phyloP scores from a whole-genome alignment of 345 rosid species.

The Acer campestre region DNA sequence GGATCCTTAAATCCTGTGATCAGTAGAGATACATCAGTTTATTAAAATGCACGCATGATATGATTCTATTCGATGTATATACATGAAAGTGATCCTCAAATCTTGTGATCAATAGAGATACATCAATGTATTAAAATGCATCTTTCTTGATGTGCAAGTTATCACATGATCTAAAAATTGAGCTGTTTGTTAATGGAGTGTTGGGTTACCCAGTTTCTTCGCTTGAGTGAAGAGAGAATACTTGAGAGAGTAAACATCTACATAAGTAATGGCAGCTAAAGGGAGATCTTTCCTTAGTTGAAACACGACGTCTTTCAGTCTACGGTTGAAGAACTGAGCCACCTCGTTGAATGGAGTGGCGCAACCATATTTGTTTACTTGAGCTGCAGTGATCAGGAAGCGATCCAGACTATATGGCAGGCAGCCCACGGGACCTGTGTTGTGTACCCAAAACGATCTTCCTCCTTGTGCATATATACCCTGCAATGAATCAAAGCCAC shows the following conservation, averaged over 20 bases:
- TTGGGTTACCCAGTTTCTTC: constrained; percentile 44
- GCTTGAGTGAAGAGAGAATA: constrained; percentile 54
- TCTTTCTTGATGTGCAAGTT: too few species aligned
- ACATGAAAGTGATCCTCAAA: too few species aligned
- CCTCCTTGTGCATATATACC: constrained; percentile 60
- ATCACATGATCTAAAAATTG: too few species aligned
- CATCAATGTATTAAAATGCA: too few species aligned
- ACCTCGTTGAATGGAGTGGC: constrained; percentile 64
- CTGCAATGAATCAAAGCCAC: constrained; percentile 21
- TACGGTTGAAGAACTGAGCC: constrained; percentile 51
- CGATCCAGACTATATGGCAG: constrained; percentile 55
- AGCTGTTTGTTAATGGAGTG: not conserved
- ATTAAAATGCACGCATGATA: too few species aligned
- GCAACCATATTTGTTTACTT: constrained; percentile 59
- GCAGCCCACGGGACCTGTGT: constrained; percentile 79
- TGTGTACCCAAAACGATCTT: constrained; percentile 78
- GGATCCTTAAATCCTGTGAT: constrained; percentile 52
- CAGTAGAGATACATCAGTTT: not conserved
- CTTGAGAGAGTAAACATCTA: constrained; percentile 63
- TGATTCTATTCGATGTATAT: too few species aligned
- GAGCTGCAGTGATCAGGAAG: constrained; percentile 34
- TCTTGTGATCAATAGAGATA: too few species aligned
- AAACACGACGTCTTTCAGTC: constrained; percentile 38
- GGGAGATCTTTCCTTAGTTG: constrained; percentile 56
- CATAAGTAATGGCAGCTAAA: constrained; percentile 57